Percentiles rank a stretch among this genome's conserved stretches.
Conservation (phyloP, 1,284 basidiomycete genomes). For the Leccinum fallax region DNA sequence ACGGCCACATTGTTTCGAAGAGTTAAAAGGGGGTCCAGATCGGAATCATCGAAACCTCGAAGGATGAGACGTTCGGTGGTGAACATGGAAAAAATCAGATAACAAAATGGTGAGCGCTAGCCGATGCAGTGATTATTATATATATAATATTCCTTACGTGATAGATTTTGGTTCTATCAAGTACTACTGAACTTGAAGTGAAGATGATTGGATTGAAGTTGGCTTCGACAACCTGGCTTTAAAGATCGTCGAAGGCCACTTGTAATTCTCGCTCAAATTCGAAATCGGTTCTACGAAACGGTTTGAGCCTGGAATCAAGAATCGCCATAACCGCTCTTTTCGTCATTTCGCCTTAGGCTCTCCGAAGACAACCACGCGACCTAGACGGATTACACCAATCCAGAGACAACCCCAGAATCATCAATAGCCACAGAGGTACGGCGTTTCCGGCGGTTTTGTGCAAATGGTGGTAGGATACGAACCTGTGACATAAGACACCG, state of each 20-base stretch:
- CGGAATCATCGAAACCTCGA: conserved; percentile 10
- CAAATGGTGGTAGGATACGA: not conserved
- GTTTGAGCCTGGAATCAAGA: not conserved
- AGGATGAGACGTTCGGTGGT: conserved; percentile 13
- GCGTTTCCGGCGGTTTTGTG: not conserved
- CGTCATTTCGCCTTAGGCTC: too few species aligned
- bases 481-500: not conserved
- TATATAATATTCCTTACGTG: not conserved
- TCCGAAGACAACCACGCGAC: too few species aligned
- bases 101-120: not conserved
- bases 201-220: too few species aligned
- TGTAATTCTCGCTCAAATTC: not conserved
- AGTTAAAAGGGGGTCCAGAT: conserved; percentile 6
- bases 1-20: conserved; percentile 13
- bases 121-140: not conserved
- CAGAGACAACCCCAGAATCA: not conserved
- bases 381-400: too few species aligned
- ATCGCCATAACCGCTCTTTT: too few species aligned
- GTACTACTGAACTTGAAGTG: not conserved
- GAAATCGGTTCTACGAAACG: not conserved
- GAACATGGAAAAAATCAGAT: conserved; percentile 9
- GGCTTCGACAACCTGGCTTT: not conserved
- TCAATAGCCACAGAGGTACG: not conserved
- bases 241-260: not conserved
- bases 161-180: not conserved